A percentile compares a stretch with the other conserved stretches of the same genome.
phyloP scores from a whole-genome alignment of 2,329 filamentous ascomycete species.

The Neophaeococcomyces mojaviensis region DNA sequence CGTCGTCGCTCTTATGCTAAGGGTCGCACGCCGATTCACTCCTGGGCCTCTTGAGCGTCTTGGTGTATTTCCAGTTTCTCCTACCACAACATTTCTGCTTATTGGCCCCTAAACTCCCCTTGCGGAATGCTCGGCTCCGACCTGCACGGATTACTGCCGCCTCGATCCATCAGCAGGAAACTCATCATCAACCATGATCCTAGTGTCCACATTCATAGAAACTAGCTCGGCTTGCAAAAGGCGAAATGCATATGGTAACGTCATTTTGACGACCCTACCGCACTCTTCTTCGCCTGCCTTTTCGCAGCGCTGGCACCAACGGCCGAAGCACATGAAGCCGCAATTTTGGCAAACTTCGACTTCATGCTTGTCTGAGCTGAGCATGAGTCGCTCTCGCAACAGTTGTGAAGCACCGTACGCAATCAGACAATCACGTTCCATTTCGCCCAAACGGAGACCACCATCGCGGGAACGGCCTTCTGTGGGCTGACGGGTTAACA shows the following conservation, averaged over 20 bases:
- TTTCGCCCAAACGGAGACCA: constrained; percentile 88
- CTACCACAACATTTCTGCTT: no score
- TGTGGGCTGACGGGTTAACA: constrained; percentile 89
- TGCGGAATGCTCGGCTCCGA: no score
- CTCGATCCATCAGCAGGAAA: constrained; percentile 53
- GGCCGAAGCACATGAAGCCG: constrained; percentile 89
- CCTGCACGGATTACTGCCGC: constrained; percentile 2
- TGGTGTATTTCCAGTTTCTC: no score
- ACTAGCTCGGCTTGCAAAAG: constrained; percentile 90
- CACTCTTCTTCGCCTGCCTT: constrained; percentile 45
- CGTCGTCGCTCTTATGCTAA: no score
- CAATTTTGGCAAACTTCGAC: constrained; percentile 93
- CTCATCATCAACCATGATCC: constrained; percentile 84
- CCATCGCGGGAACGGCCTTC: constrained; percentile 90
- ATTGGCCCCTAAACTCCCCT: no score
- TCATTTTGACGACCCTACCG: constrained; percentile 83
- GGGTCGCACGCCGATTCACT: no score
- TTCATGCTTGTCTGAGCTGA: constrained; percentile 80
- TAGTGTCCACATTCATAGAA: constrained; percentile 97
- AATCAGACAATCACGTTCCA: constrained; percentile 97
- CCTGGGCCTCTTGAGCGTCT: no score
- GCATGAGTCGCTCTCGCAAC: constrained; percentile 86
- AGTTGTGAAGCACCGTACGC: constrained; percentile 93
- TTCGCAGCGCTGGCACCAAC: constrained; percentile 82
- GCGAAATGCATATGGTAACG: constrained; percentile 95